These are phyloP conservation scores for Papilionanthe hybrid DNA, from an alignment of 116 monocot genomes.

Conservation along the genomic window DNA sequence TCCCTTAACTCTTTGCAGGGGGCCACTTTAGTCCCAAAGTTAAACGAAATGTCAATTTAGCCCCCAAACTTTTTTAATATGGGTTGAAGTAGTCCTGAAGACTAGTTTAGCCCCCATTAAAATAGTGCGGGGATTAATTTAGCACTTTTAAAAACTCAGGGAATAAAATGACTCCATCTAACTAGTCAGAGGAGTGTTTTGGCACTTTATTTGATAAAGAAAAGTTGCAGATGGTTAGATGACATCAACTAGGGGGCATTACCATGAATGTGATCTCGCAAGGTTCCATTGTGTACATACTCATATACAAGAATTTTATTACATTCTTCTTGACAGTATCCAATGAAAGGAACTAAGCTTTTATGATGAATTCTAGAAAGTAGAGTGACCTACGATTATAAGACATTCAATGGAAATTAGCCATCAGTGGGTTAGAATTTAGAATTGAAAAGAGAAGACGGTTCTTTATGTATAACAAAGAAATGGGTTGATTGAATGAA, in stretches of 20 bases:
- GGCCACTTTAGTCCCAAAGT: too few species aligned
- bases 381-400: conserved; percentile 28
- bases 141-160: too few species aligned
- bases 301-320: conserved; percentile 44
- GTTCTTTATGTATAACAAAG: background rate
- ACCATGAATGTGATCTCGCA: conserved; percentile 43
- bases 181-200: too few species aligned
- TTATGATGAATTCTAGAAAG: conserved; percentile 52
- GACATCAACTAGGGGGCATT: background rate
- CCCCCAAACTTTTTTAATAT: too few species aligned
- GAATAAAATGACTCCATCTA: too few species aligned
- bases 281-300: conserved; percentile 45
- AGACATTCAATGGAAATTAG: background rate
- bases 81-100: too few species aligned
- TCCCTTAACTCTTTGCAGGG: too few species aligned
- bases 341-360: conserved; percentile 39
- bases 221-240: too few species aligned
- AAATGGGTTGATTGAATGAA: background rate
- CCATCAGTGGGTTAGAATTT: background rate
- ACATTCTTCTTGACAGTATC: conserved; percentile 43
- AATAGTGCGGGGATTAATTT: too few species aligned
- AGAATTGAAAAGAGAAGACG: background rate
- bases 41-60: too few species aligned
- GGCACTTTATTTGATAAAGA: too few species aligned
- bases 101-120: too few species aligned